phyloP scores from a whole-genome alignment of 352 stramenopile species.

The Globisporangium nunn region DNA sequence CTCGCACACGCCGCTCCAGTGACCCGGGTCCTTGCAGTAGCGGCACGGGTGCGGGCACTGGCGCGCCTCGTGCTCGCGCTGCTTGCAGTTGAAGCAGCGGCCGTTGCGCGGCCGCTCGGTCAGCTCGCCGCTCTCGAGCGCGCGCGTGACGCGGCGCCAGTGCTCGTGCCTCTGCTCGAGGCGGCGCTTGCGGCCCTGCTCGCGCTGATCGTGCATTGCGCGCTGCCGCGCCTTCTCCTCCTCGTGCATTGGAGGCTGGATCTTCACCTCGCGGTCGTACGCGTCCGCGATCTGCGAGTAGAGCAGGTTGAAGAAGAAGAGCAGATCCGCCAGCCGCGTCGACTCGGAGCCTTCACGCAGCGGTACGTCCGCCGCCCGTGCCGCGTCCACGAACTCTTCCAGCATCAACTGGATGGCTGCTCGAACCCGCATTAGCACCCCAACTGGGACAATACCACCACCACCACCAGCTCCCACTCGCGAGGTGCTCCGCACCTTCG shows the following conservation, averaged over 20 bases:
- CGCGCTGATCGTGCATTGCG: slow-evolving; percentile 46
- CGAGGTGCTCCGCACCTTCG: slow-evolving; percentile 46
- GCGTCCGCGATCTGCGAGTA: slow-evolving; percentile 54
- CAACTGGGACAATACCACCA: too few species aligned
- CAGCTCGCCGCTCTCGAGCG: slow-evolving; percentile 41
- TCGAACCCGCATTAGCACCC: slow-evolving; percentile 2
- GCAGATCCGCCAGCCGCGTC: slow-evolving; percentile 46
- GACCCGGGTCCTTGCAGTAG: slow-evolving; percentile 68
- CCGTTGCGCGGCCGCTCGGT: slow-evolving; percentile 42
- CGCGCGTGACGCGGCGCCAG: slow-evolving; percentile 43
- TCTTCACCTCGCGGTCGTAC: slow-evolving; percentile 52
- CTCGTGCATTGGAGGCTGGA: slow-evolving; percentile 74
- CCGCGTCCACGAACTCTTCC: slow-evolving; percentile 55
- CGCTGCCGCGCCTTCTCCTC: slow-evolving; percentile 76
- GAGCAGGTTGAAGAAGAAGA: slow-evolving; percentile 84
- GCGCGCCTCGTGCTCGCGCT: slow-evolving; percentile 70
- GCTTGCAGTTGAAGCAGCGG: slow-evolving; percentile 84
- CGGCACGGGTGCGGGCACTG: slow-evolving; percentile 67
- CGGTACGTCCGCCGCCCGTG: slow-evolving; percentile 21
- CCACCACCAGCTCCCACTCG: not conserved
- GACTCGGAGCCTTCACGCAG: slow-evolving; percentile 24
- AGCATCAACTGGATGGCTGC: slow-evolving; percentile 81
- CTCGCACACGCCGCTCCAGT: slow-evolving; percentile 68
- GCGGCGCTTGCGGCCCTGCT: slow-evolving; percentile 39
- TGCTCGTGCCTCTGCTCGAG: slow-evolving; percentile 56